These are phyloP conservation scores for Sophora flavescens DNA, from an alignment of 306 rosid genomes.

Conservation along the genomic window DNA sequence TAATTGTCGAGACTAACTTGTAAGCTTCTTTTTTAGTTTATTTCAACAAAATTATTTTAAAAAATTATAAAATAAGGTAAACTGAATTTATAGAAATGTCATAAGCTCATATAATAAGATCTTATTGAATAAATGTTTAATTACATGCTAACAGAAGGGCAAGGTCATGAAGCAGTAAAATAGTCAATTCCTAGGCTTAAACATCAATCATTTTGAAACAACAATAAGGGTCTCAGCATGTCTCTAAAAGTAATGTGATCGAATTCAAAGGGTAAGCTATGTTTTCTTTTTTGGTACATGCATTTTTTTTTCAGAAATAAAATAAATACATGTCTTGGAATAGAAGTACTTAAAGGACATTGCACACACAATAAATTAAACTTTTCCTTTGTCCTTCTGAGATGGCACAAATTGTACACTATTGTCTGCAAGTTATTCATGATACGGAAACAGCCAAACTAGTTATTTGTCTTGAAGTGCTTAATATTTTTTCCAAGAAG, in stretches of 20 bases:
- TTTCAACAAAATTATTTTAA: no score
- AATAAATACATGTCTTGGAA: slow-evolving; percentile 37
- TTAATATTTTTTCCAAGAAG: slow-evolving; percentile 46
- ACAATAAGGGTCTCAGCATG: slow-evolving; percentile 37
- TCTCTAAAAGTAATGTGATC: slow-evolving; percentile 38
- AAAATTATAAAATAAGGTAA: no score
- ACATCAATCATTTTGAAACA: slow-evolving; percentile 37
- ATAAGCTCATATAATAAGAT: no score
- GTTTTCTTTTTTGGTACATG: not conserved
- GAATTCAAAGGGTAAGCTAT: slow-evolving; percentile 29
- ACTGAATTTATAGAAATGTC: no score
- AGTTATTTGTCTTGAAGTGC: slow-evolving; percentile 44
- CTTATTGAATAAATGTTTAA: no score
- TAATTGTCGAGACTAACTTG: no score
- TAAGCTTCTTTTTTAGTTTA: no score
- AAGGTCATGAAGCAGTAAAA: slow-evolving; percentile 31
- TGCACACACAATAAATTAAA: slow-evolving; percentile 39
- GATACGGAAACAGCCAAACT: slow-evolving; percentile 58
- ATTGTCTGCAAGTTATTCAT: slow-evolving; percentile 53
- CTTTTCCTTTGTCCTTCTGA: slow-evolving; percentile 43
- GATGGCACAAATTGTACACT: slow-evolving; percentile 56
- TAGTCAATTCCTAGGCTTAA: slow-evolving; percentile 25
- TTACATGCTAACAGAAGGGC: slow-evolving; percentile 37
- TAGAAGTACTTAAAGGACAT: slow-evolving; percentile 44
- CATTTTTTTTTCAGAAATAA: not conserved